Percentiles rank a stretch among this genome's conserved stretches.
Evolutionary conservation across 768 basidiomycete species (phyloP).

Genomic region (Serendipita sp.): DNA sequence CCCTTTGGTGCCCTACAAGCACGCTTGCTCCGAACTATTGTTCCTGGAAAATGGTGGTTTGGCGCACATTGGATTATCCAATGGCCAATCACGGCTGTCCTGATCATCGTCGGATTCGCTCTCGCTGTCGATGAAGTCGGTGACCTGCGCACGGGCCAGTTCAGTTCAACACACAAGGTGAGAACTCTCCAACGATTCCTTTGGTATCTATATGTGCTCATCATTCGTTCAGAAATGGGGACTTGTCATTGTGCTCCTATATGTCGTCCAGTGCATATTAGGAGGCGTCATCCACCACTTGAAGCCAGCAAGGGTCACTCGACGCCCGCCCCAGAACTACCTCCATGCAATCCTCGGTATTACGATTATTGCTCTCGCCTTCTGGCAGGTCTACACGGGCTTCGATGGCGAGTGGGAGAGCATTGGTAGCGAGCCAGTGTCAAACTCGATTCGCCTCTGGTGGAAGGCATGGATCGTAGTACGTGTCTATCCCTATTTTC

Average conservation of each 20-base stretch:
- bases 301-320: conserved; percentile 24
- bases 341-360: conserved; percentile 35
- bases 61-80: conserved; percentile 36
- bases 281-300: conserved; percentile 38
- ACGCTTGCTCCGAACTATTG: conserved; percentile 33
- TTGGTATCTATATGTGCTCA: not conserved
- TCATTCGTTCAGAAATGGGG: conserved; percentile 32
- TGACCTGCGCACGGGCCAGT: conserved; percentile 9
- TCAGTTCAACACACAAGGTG: conserved; percentile 28
- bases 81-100: conserved; percentile 33
- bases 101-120: conserved; percentile 37
- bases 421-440: not conserved
- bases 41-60: conserved; percentile 26
- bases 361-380: conserved; percentile 36
- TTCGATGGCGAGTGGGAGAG: conserved; percentile 10
- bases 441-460: not conserved
- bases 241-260: conserved; percentile 36
- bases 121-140: conserved; percentile 25
- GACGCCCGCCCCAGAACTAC: conserved; percentile 32
- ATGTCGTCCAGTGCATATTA: conserved; percentile 32
- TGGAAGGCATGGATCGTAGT: conserved; percentile 9
- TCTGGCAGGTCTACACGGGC: conserved; percentile 21
- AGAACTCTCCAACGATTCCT: conserved; percentile 9
- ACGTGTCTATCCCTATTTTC: not conserved
- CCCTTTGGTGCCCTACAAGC: conserved; percentile 43